Base-by-base conservation (phyloP, 495 filamentous ascomycete genomes). In the Eremomyces bilateralis region DNA sequence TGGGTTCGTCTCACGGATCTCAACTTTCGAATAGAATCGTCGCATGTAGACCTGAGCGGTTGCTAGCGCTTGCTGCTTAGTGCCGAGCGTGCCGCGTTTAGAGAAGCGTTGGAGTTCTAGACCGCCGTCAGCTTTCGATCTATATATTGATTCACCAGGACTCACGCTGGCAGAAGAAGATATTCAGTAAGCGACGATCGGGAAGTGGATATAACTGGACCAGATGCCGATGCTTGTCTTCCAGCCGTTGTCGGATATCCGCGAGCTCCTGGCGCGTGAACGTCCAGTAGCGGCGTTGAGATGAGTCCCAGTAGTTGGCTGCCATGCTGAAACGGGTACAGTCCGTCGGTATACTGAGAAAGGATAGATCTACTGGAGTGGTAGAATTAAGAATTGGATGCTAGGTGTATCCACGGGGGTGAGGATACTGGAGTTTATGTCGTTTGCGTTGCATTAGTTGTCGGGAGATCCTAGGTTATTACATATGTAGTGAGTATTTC, bases 281-380 rank as follows among this genome's bases (percentile, higher is more conserved):
- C 38, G 80, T 73, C 90, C 90, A 97, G 56, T 79, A 66, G 42
- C 67, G 70, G 35, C 76, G 68, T 56, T 97, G 88, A 12, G 82
- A 83, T 33, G 85, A 94, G 36, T 76, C 77, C 88, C 90, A 97
- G 56, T 79, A 97, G 54, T 88, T 94, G 46, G 85, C 80, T 35
- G 88, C 83, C 88, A 97, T 97, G 29, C 29, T 40, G 28, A 35
- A n/a, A n/a, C n/a, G n/a, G n/a, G n/a, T n/a, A n/a, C n/a, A n/a
- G n/a, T n/a, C n/a, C n/a, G n/a, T n/a, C n/a, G n/a, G n/a, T n/a
- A n/a, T n/a, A n/a, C n/a, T n/a, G n/a, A n/a, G n/a, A n/a, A n/a
- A n/a, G n/a, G n/a, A n/a, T n/a, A n/a, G n/a, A n/a, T n/a, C n/a
- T n/a, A n/a, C n/a, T n/a, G n/a, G n/a, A n/a, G n/a, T n/a, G n/a